Evolutionary conservation across 352 stramenopile species (phyloP).

Genomic region (Phytophthora idaei): DNA sequence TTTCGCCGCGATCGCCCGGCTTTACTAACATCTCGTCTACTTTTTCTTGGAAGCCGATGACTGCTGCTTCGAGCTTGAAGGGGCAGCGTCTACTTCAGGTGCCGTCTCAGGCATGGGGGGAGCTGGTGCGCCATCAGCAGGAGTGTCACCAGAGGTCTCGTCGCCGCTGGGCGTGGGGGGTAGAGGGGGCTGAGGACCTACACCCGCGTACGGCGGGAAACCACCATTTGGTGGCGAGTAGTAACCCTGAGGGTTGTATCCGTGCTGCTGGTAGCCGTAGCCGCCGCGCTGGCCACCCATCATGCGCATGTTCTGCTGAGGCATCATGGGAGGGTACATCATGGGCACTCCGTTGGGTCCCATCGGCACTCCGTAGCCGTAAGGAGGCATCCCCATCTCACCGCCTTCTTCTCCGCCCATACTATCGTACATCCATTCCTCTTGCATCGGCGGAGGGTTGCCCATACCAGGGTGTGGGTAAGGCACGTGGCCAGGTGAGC

Average conservation of each 20-base stretch:
- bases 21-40: conserved; percentile 35
- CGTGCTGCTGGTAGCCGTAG: conserved; percentile 61
- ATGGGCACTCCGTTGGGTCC: conserved; percentile 64
- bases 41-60: conserved; percentile 30
- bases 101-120: conserved; percentile 23
- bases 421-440: conserved; percentile 78
- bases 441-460: conserved; percentile 50
- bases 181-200: conserved; percentile 51
- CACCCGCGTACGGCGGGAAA: conserved; percentile 41
- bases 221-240: conserved; percentile 58
- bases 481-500: conserved; percentile 42
- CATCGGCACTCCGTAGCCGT: conserved; percentile 75
- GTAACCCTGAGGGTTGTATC: conserved; percentile 65
- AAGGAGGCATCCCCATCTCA: conserved; percentile 57
- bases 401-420: conserved; percentile 46
- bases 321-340: conserved; percentile 77
- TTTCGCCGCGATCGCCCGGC: conserved; percentile 14
- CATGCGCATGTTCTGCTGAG: conserved; percentile 63
- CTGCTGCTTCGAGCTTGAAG: conserved; percentile 22
- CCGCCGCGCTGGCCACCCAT: conserved; percentile 46
- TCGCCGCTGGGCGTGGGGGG: conserved; percentile 38
- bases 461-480: conserved; percentile 51
- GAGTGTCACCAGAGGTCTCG: conserved; percentile 7
- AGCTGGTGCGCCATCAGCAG: conserved; percentile 12
- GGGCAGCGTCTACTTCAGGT: conserved; percentile 23